Evolutionary conservation across 2,329 filamentous ascomycete genomes (phyloP).

Genomic region (Pseudocercospora pini-densiflorae): DNA sequence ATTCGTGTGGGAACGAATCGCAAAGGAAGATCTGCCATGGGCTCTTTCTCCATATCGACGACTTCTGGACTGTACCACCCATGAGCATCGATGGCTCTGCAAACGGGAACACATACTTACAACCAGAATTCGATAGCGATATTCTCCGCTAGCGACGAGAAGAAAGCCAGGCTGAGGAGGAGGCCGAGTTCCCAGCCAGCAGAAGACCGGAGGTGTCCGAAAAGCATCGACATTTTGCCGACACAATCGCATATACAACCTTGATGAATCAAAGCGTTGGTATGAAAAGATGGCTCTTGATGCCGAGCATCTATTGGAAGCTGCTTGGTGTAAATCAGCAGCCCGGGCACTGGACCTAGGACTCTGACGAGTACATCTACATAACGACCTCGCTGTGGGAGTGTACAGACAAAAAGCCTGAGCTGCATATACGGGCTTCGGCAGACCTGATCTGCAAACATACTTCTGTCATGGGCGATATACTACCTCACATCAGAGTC

Average conservation of each 20-base stretch:
- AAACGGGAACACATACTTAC: neutral
- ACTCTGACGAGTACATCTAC: neutral
- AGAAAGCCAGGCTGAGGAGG: neutral
- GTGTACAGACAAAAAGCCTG: neutral
- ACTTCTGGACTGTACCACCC: neutral
- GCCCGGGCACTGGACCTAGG: neutral
- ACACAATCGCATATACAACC: neutral
- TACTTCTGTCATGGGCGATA: neutral
- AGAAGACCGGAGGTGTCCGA: neutral
- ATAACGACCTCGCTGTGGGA: neutral
- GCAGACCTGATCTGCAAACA: neutral
- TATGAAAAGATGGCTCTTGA: neutral
- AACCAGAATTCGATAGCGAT: neutral
- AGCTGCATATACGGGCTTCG: neutral
- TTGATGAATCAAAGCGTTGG: neutral
- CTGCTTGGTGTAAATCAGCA: neutral
- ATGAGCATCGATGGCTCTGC: neutral
- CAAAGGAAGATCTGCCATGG: conserved; percentile 1
- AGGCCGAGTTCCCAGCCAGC: neutral
- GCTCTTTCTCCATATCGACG: conserved; percentile 6
- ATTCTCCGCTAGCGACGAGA: neutral
- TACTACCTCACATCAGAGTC: neutral
- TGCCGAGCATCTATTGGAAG: neutral
- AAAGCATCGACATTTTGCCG: neutral
- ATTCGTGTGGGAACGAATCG: neutral